Percentiles rank a stretch among this genome's conserved stretches.
phyloP scores from a whole-genome alignment of 768 basidiomycete species.

The Rhodotorula paludigena region DNA sequence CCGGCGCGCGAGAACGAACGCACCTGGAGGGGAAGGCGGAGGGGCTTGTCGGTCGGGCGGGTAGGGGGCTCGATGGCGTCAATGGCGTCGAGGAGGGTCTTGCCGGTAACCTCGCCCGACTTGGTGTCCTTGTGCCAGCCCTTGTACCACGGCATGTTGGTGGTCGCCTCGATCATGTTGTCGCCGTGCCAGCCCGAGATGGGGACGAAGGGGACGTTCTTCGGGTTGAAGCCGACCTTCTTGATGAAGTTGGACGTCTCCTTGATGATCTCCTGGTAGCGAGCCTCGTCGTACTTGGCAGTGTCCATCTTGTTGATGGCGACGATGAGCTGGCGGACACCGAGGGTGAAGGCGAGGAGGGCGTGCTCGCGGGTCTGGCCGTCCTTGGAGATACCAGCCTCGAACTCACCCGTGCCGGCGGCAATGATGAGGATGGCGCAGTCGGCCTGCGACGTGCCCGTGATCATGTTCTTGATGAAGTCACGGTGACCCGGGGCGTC shows the following conservation, averaged over 20 bases:
- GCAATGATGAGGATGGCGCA: slow-evolving; percentile 99
- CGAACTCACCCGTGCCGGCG: slow-evolving; percentile 98
- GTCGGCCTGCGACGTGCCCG: slow-evolving; percentile 99
- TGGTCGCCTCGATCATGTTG: slow-evolving; percentile 99
- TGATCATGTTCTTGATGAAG: slow-evolving; percentile 96
- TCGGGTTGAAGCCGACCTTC: slow-evolving; percentile 97
- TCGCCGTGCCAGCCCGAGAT: slow-evolving; percentile 99
- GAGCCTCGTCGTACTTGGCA: slow-evolving; percentile 92
- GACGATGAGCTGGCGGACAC: slow-evolving; percentile 99
- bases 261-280: slow-evolving; percentile 74
- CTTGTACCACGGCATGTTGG: slow-evolving; percentile 99
- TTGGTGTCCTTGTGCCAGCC: slow-evolving; percentile 98
- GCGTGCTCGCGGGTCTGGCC: slow-evolving; percentile 99
- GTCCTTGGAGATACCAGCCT: slow-evolving; percentile 99
- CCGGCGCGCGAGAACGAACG: not conserved
- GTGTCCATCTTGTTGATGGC: slow-evolving; percentile 99
- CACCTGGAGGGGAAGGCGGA: slow-evolving; percentile 63
- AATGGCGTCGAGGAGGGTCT: slow-evolving; percentile 98
- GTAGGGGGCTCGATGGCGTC: slow-evolving; percentile 97
- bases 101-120: slow-evolving; percentile 86
- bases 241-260: slow-evolving; percentile 51
- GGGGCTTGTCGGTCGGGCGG: slow-evolving; percentile 98
- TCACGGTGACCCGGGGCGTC: slow-evolving; percentile 99
- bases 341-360: slow-evolving; percentile 91
- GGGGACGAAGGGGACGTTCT: slow-evolving; percentile 94